Evolutionary conservation across 108 stramenopile genomes (phyloP).

Genomic region (Stephanodiscus minutulus): DNA sequence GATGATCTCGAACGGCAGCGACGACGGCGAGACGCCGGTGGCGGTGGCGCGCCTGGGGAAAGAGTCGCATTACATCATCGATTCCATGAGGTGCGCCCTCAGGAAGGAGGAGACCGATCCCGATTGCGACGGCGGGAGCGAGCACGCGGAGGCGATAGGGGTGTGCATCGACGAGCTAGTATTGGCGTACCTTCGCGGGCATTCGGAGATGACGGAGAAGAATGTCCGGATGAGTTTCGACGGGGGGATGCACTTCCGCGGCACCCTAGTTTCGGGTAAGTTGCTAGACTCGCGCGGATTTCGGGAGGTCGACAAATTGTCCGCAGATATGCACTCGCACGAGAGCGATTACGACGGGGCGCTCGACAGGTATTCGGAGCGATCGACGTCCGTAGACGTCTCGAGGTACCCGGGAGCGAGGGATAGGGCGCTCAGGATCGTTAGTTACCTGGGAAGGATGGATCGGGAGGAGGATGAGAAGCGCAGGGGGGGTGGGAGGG

Average conservation of each 20-base stretch:
- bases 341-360: slow-evolving; percentile 67
- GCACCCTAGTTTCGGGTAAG: slow-evolving; percentile 63
- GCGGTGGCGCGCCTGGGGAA: slow-evolving; percentile 67
- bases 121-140: slow-evolving; percentile 80
- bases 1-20: slow-evolving; percentile 3
- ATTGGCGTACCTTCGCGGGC: slow-evolving; percentile 40
- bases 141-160: slow-evolving; percentile 77
- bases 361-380: slow-evolving; percentile 61
- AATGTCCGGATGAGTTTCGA: slow-evolving; percentile 47
- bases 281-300: slow-evolving; percentile 80
- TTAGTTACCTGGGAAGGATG: slow-evolving; percentile 61
- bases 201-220: slow-evolving; percentile 26
- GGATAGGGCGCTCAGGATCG: slow-evolving; percentile 75
- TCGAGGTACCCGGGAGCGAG: slow-evolving; percentile 62
- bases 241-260: slow-evolving; percentile 77
- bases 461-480: slow-evolving; percentile 53
- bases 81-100: slow-evolving; percentile 72
- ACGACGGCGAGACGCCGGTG: slow-evolving; percentile 56
- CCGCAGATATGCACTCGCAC: slow-evolving; percentile 81
- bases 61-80: slow-evolving; percentile 53
- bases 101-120: slow-evolving; percentile 77
- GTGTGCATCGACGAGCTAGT: slow-evolving; percentile 78
- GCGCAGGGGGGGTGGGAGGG: not conserved
- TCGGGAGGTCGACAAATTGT: slow-evolving; percentile 56
- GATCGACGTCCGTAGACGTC: slow-evolving; percentile 42